Percentiles rank a stretch among this genome's conserved stretches.
Evolutionary conservation across 1,284 basidiomycete species (phyloP).

Genomic region (Fomitiporia mediterranea): DNA sequence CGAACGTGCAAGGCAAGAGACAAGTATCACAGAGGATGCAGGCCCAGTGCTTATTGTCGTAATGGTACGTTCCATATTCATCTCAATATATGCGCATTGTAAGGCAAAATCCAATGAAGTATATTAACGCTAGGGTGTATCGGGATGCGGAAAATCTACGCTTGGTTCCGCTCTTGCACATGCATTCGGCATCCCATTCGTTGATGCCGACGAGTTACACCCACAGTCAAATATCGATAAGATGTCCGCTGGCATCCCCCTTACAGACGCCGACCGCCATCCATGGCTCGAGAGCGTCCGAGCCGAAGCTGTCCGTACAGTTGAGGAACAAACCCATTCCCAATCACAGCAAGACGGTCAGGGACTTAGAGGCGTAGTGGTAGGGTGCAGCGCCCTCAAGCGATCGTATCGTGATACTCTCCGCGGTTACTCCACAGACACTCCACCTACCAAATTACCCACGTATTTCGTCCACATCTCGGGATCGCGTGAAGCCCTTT

Average conservation of each 20-base stretch:
- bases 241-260: constrained; percentile 78
- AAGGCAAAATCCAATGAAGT: background rate
- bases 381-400: constrained; percentile 88
- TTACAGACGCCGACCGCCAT: constrained; percentile 78
- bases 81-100: background rate
- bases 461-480: constrained; percentile 85
- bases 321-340: constrained; percentile 36
- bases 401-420: constrained; percentile 78
- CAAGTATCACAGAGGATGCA: background rate
- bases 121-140: constrained; percentile 58
- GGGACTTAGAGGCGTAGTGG: constrained; percentile 51
- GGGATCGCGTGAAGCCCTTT: constrained; percentile 59
- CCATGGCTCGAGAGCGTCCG: constrained; percentile 85
- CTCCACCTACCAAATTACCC: constrained; percentile 34
- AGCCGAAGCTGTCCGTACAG: constrained; percentile 50
- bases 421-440: constrained; percentile 45
- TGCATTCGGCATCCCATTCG: constrained; percentile 64
- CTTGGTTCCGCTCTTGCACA: constrained; percentile 64
- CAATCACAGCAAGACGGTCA: constrained; percentile 22
- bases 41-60: constrained; percentile 39
- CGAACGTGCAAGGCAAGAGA: constrained; percentile 2
- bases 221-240: constrained; percentile 80
- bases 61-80: constrained; percentile 37
- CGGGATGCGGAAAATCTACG: constrained; percentile 86
- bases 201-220: constrained; percentile 91